Evolutionary conservation across 306 rosid genomes (phyloP).

Genomic region (Begonia fuchsioides): DNA sequence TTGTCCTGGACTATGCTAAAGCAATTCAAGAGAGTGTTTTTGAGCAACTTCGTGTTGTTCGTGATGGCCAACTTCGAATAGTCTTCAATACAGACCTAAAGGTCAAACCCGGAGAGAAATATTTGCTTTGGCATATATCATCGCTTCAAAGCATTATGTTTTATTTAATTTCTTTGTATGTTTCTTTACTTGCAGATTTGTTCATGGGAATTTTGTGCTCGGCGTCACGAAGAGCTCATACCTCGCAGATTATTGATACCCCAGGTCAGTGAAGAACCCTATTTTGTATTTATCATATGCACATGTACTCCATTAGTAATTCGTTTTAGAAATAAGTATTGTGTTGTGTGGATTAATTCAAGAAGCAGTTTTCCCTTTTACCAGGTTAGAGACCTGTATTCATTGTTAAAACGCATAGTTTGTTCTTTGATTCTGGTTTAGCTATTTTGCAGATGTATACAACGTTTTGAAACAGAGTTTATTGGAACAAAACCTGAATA

Average conservation of each 20-base stretch:
- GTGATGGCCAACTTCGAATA: slow-evolving; percentile 94
- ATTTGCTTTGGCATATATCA: neutral
- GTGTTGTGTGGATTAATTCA: too few species aligned
- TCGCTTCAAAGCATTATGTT: slow-evolving; percentile 6
- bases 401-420: too few species aligned
- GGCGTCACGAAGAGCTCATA: slow-evolving; percentile 96
- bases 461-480: too few species aligned
- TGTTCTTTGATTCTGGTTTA: too few species aligned
- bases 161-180: slow-evolving; percentile 5
- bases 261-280: slow-evolving; percentile 34
- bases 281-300: too few species aligned
- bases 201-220: slow-evolving; percentile 99
- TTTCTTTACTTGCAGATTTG: slow-evolving; percentile 43
- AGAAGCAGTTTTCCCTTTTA: too few species aligned
- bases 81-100: slow-evolving; percentile 86
- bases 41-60: slow-evolving; percentile 98
- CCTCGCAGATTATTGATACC: slow-evolving; percentile 91
- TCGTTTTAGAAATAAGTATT: too few species aligned
- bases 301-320: too few species aligned
- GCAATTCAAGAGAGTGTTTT: slow-evolving; percentile 98
- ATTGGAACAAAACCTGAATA: too few species aligned
- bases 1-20: slow-evolving; percentile 89
- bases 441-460: too few species aligned
- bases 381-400: too few species aligned
- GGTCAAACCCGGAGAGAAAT: slow-evolving; percentile 24